Percentiles rank a stretch among this genome's conserved stretches.
Evolutionary conservation across 176 grass and related monocot genomes (phyloP).

Genomic region (Sorghum bicolor): DNA sequence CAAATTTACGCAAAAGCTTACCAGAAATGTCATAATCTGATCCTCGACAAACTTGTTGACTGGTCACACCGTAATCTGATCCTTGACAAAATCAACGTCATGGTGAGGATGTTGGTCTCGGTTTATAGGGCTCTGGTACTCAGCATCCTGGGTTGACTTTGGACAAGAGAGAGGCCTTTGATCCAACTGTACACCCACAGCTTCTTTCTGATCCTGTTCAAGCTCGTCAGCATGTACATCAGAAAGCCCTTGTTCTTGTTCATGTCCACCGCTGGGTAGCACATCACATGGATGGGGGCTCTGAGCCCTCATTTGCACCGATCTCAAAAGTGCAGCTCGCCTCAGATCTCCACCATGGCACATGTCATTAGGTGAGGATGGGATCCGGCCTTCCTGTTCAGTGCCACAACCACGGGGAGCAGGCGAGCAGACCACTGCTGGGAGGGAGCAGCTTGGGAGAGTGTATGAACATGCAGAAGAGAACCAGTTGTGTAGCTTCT

Average conservation of each 20-base stretch:
- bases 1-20: neutral
- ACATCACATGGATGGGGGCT: conserved; percentile 20
- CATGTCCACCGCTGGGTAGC: conserved; percentile 33
- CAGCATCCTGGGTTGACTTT: conserved; percentile 41
- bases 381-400: conserved; percentile 64
- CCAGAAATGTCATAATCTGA: neutral
- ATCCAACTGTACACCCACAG: conserved; percentile 22
- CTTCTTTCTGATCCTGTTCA: neutral
- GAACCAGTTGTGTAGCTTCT: conserved; percentile 7
- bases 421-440: conserved; percentile 32
- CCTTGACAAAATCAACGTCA: conserved; percentile 34
- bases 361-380: conserved; percentile 71
- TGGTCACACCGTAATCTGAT: conserved; percentile 8
- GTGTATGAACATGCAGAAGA: conserved; percentile 19
- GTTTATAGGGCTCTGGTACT: conserved; percentile 21
- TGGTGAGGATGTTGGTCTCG: neutral
- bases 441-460: conserved; percentile 43
- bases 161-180: conserved; percentile 17
- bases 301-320: conserved; percentile 68
- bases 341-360: conserved; percentile 67
- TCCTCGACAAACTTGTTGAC: neutral
- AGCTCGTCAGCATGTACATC: neutral
- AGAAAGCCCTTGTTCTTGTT: neutral
- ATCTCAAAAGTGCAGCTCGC: conserved; percentile 50
- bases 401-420: conserved; percentile 36